phyloP scores from a whole-genome alignment of 2,329 filamentous ascomycete genomes.

The Aspergillus sp. region DNA sequence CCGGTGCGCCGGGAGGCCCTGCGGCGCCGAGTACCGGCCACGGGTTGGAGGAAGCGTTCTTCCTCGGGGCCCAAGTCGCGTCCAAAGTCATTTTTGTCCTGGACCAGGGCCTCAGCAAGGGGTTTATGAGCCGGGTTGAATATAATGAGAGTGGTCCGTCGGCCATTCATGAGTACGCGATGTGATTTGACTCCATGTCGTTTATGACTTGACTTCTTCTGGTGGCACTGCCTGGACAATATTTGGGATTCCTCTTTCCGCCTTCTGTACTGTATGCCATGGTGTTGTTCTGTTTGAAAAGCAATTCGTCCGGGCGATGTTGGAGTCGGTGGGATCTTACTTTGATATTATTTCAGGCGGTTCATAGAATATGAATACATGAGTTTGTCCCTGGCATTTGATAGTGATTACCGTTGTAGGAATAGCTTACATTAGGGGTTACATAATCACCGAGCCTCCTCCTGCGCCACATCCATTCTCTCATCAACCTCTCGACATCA shows the following conservation, averaged over 20 bases:
- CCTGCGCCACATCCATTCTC: too few relatives aligned
- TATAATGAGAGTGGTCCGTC: slow-evolving; percentile 59
- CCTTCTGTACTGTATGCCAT: slow-evolving; percentile 15
- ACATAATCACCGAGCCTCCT: too few relatives aligned
- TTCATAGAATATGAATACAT: too few relatives aligned
- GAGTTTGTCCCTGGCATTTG: too few relatives aligned
- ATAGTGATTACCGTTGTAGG: too few relatives aligned
- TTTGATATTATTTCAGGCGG: too few relatives aligned
- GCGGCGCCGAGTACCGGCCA: slow-evolving; percentile 17
- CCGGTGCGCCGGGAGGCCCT: slow-evolving; percentile 35
- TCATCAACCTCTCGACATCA: neutral
- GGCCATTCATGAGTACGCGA: slow-evolving; percentile 50
- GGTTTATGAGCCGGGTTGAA: slow-evolving; percentile 58
- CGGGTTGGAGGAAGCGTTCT: slow-evolving; percentile 70
- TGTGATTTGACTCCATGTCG: slow-evolving; percentile 18
- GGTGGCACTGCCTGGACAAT: neutral
- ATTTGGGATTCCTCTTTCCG: slow-evolving; percentile 2
- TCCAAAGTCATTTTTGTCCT: slow-evolving; percentile 65
- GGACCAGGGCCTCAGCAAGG: slow-evolving; percentile 57
- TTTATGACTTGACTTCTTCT: slow-evolving; percentile 1
- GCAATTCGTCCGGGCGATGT: slow-evolving; percentile 11
- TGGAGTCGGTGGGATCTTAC: slow-evolving; percentile 16
- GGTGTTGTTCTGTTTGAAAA: slow-evolving; percentile 16
- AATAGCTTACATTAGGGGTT: too few relatives aligned
- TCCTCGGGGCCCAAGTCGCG: slow-evolving; percentile 79